Conservation (phyloP, 495 filamentous ascomycete genomes). For the Penicillium soppii region DNA sequence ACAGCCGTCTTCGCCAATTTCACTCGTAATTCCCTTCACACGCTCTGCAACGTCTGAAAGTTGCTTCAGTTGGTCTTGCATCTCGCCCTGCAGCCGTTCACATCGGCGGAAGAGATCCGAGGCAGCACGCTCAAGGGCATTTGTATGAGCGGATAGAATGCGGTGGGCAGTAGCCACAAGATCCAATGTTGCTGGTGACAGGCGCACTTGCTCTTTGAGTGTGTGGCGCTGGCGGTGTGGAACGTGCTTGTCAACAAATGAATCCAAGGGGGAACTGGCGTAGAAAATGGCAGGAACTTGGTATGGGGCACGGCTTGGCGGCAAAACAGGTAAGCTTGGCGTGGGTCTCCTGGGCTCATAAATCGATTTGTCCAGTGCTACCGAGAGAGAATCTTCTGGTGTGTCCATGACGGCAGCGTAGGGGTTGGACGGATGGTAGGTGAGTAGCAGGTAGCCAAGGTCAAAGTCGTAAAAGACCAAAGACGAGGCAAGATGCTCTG, state of each 20-base stretch:
- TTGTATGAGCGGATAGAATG: conserved; percentile 70
- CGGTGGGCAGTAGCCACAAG: conserved; percentile 76
- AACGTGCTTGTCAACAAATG: conserved; percentile 59
- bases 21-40: conserved; percentile 65
- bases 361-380: conserved; percentile 30
- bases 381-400: conserved; percentile 46
- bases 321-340: conserved; percentile 23
- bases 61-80: conserved; percentile 67
- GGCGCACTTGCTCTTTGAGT: conserved; percentile 67
- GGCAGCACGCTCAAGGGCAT: conserved; percentile 67
- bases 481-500: conserved; percentile 54
- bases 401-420: conserved; percentile 66
- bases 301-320: conserved; percentile 62
- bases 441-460: conserved; percentile 77
- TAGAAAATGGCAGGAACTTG: conserved; percentile 67
- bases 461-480: conserved; percentile 70
- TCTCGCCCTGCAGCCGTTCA: conserved; percentile 67
- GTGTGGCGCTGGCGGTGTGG: conserved; percentile 59
- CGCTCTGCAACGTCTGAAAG: conserved; percentile 64
- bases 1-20: conserved; percentile 51
- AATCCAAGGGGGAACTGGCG: conserved; percentile 54
- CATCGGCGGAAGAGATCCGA: conserved; percentile 81
- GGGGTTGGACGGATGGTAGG: conserved; percentile 61
- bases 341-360: conserved; percentile 22
- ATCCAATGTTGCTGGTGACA: conserved; percentile 73